Base-by-base conservation (phyloP, 352 stramenopile species). In the Phytophthora megakarya region DNA sequence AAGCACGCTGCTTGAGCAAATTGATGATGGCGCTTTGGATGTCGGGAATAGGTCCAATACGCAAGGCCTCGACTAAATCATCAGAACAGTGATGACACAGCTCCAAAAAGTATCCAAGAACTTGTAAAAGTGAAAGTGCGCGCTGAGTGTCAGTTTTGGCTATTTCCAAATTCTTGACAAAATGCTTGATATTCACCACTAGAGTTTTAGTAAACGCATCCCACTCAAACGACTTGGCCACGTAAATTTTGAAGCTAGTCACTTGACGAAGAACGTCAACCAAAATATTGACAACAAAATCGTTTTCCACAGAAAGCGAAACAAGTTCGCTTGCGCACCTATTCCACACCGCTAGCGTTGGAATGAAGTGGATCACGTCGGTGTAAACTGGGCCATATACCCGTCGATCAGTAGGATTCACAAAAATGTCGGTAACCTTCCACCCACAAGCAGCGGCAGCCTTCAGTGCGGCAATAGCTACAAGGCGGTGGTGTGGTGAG, bases 131-230 rank as follows among this genome's bases (percentile, higher is more conserved):
- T 6, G 72, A 70, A 32, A 79, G 76, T 16, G 59, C 72, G 15
- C 65, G 57, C 23, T 88, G 72, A 2, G 70, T 67, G 10, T 87
- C 61, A 19, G 42, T 38, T 12, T 62, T 61, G 6, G 43, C 25
- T 19, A 19, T 12, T 25, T 65, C 45, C 23, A 79, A 55, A 28
- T 49, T 72, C 18, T 72, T 59, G n/a, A 85, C 50, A 15, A 90
- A 76, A 25, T 73, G 48, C 43, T 86, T 73, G 8, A 85, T 60
- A 39, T 76, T 70, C 19, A 65, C 55, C 19, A 80, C 54, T 23
- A 88, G 71, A 0, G 55, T 72, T 50, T 84, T 67, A 12, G 73
- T 72, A 60, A 92, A 89, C 15, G 47, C 19, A 40, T 89, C 78
- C 64, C 77, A 84, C 10, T 84, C 65, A 2, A 32, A 37, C 1